Evolutionary conservation across 768 basidiomycete genomes (phyloP).

Genomic region (Leccinum barrowsii): DNA sequence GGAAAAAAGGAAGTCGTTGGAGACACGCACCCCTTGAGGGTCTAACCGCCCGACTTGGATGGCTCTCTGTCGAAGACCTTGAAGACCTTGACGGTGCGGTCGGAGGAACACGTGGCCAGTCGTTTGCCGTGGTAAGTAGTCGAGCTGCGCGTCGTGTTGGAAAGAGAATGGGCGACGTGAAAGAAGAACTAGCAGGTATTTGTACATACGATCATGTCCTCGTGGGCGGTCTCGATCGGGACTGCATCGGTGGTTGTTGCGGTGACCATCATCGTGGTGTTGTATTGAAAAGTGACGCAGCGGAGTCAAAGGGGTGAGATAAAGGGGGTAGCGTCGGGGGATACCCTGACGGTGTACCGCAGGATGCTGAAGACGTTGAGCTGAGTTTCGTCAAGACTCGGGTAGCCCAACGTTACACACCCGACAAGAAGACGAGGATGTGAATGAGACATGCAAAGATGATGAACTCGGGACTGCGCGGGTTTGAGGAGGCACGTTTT

Average conservation of each 20-base stretch:
- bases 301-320: not conserved
- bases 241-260: conserved; percentile 63
- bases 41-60: conserved; percentile 63
- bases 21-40: conserved; percentile 72
- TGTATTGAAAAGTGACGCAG: not conserved
- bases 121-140: conserved; percentile 89
- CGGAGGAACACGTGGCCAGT: conserved; percentile 94
- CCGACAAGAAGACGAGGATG: too few relatives aligned
- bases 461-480: too few relatives aligned
- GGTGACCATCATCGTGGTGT: conserved; percentile 11
- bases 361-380: too few relatives aligned
- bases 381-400: too few relatives aligned
- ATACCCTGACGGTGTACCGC: too few relatives aligned
- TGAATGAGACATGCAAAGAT: too few relatives aligned
- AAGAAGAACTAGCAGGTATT: not conserved
- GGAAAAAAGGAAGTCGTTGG: not conserved
- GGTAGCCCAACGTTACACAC: too few relatives aligned
- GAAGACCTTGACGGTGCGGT: conserved; percentile 92
- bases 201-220: conserved; percentile 89
- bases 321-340: too few relatives aligned
- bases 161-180: not conserved
- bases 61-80: conserved; percentile 89
- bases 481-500: too few relatives aligned
- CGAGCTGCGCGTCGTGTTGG: conserved; percentile 97
- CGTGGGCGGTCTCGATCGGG: conserved; percentile 92